Base-by-base conservation (phyloP, 2,329 filamentous ascomycete species). In the Paracoccidioides brasiliensis region DNA sequence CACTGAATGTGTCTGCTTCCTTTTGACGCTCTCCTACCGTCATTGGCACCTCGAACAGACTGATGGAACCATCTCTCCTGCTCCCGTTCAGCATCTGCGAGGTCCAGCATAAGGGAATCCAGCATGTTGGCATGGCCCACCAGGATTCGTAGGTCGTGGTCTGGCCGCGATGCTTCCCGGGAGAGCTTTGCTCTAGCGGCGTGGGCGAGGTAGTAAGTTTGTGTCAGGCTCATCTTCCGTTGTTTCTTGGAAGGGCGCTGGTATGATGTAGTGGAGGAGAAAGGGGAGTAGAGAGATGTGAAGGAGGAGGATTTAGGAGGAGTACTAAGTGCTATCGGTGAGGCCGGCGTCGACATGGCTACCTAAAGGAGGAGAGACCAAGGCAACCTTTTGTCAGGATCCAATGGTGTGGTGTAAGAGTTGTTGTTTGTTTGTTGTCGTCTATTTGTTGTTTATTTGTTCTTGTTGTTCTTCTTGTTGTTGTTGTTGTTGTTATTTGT, bases 51-150 rank as follows among this genome's bases (percentile, higher is more conserved):
- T 70, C 82, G 84, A 73, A 96, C 88, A 59, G 89, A 93, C 72
- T 90, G 86, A 81, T 96, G 94, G 84, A 96, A 97, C 90, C 90
- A 96, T 63, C 82, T 85, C 75, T 97, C 91, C 75, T 97, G 93
- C 73, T 96, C 90, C 65, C 84, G 83, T 79, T 97, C 93, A 68
- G 91, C 91, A 57, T 95, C 88, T 72, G 90, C 87, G 57, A 98
- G 87, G 64, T 93, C 81, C 59, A 84, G 72, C 93, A 97, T 97
- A 69, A 98, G 78, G 43, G 85, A 85, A 76, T 98, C 93, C 71
- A 98, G 88, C 50, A 97, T 85, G 80, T 97, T 98, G 77, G 93
- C 93, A 75, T 98, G 93, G 67, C 91, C 93, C 65, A 98, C 93
- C 58, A 98, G 86, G 48, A 94, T 83, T 69, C 91, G 85, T 61